These are phyloP conservation scores for Sphaerulina musiva DNA, from an alignment of 2,329 filamentous ascomycete species.

Conservation along the genomic window DNA sequence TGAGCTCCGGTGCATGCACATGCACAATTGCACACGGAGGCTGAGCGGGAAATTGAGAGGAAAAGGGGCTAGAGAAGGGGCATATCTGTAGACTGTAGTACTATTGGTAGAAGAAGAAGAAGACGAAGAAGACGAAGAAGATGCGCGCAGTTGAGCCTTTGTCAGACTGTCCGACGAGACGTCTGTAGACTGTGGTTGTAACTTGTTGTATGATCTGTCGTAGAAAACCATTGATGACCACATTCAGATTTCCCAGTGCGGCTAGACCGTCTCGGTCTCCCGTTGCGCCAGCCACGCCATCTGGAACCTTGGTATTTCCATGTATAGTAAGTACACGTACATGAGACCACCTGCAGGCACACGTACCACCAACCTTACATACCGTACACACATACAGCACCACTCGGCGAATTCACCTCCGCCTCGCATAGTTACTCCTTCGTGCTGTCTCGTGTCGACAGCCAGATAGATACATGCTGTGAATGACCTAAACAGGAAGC, in stretches of 20 bases:
- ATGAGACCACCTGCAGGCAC: no score
- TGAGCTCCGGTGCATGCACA: no score
- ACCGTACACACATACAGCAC: no score
- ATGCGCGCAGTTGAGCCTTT: neutral
- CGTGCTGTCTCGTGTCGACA: neutral
- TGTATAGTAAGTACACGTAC: neutral
- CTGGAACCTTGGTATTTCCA: constrained; percentile 9
- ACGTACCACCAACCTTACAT: no score
- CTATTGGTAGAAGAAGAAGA: no score
- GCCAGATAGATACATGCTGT: neutral
- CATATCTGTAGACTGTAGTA: no score
- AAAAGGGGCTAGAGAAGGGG: no score
- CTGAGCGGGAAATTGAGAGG: no score
- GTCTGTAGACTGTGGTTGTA: no score
- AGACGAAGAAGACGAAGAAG: no score
- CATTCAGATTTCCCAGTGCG: neutral
- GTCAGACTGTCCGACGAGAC: constrained; percentile 16
- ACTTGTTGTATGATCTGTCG: neutral
- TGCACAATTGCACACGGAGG: no score
- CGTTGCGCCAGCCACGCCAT: neutral
- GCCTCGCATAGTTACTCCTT: neutral
- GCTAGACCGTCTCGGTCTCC: neutral
- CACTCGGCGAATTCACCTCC: neutral
- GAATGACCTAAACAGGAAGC: constrained; percentile 23
- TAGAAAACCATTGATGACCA: no score